A percentile compares a stretch with the other conserved stretches of the same genome.
Evolutionary conservation across 2,329 filamentous ascomycete genomes (phyloP).

Genomic region (Setomelanomma holmii): DNA sequence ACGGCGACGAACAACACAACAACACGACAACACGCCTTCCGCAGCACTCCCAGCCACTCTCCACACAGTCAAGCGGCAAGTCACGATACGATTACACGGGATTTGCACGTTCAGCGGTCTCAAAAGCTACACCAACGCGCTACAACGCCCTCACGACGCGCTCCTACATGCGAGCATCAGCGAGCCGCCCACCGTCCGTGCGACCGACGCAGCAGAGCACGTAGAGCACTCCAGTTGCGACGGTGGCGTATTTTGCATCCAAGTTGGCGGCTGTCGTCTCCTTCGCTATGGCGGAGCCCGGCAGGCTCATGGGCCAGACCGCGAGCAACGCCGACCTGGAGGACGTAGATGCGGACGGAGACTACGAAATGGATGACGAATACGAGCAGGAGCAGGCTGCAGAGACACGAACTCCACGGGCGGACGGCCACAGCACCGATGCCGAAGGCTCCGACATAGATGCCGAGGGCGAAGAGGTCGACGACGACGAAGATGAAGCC

Average conservation of each 20-base stretch:
- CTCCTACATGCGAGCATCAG: constrained; percentile 38
- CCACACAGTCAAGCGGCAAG: background rate
- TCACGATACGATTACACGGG: constrained; percentile 11
- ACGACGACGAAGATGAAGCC: constrained; percentile 62
- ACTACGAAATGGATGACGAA: constrained; percentile 49
- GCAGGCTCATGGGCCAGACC: constrained; percentile 46
- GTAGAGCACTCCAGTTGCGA: constrained; percentile 26
- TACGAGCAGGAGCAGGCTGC: constrained; percentile 34
- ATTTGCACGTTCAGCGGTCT: constrained; percentile 10
- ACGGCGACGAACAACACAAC: constrained; percentile 36
- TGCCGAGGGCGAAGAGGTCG: constrained; percentile 53
- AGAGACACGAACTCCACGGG: constrained; percentile 25
- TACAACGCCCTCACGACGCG: constrained; percentile 35
- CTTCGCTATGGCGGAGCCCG: constrained; percentile 52
- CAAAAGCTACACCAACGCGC: constrained; percentile 32
- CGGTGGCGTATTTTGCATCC: constrained; percentile 45
- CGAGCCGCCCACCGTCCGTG: constrained; percentile 26
- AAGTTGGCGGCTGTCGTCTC: constrained; percentile 51
- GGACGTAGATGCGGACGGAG: constrained; percentile 48
- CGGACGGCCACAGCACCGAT: constrained; percentile 46
- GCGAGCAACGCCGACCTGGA: constrained; percentile 41
- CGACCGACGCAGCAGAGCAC: constrained; percentile 32
- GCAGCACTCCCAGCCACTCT: constrained; percentile 18
- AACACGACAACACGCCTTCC: constrained; percentile 31
- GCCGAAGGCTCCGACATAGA: constrained; percentile 53